phyloP scores from a whole-genome alignment of 164 flowering plant genomes.

The Sedum album region DNA sequence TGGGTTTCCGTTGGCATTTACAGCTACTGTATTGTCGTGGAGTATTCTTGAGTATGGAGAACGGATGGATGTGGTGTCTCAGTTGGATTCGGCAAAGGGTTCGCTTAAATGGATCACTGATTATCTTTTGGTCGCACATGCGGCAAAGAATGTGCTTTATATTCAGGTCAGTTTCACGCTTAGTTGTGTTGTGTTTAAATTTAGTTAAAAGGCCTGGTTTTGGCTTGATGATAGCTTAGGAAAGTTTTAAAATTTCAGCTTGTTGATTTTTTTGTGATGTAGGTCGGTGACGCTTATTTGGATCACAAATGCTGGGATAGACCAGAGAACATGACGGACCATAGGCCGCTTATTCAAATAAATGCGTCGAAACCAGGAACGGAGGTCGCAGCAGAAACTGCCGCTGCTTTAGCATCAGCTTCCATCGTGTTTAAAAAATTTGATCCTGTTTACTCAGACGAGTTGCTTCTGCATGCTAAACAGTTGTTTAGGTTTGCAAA shows the following conservation, averaged over 20 bases:
- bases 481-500: slow-evolving; percentile 78
- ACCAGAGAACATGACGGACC: slow-evolving; percentile 63
- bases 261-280: not conserved
- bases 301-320: slow-evolving; percentile 94
- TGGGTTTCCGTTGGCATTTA: slow-evolving; percentile 89
- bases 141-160: slow-evolving; percentile 57
- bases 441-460: slow-evolving; percentile 48
- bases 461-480: slow-evolving; percentile 65
- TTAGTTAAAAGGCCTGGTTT: no score
- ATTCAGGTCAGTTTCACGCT: slow-evolving; percentile 54
- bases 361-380: slow-evolving; percentile 69
- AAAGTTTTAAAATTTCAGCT: no score
- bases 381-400: slow-evolving; percentile 93
- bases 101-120: slow-evolving; percentile 95
- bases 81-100: slow-evolving; percentile 61
- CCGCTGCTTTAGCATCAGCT: slow-evolving; percentile 91
- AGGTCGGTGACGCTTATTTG: slow-evolving; percentile 71
- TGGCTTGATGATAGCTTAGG: not conserved
- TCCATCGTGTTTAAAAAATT: slow-evolving; percentile 67
- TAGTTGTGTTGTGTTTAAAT: not conserved
- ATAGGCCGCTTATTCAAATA: slow-evolving; percentile 66
- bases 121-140: slow-evolving; percentile 74
- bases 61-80: slow-evolving; percentile 66
- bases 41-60: slow-evolving; percentile 94
- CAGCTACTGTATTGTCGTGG: slow-evolving; percentile 92